Percentiles rank a stretch among this genome's conserved stretches.
Evolutionary conservation across 805 yeast species (phyloP).

Genomic region (Kodamaea neixiangensis): DNA sequence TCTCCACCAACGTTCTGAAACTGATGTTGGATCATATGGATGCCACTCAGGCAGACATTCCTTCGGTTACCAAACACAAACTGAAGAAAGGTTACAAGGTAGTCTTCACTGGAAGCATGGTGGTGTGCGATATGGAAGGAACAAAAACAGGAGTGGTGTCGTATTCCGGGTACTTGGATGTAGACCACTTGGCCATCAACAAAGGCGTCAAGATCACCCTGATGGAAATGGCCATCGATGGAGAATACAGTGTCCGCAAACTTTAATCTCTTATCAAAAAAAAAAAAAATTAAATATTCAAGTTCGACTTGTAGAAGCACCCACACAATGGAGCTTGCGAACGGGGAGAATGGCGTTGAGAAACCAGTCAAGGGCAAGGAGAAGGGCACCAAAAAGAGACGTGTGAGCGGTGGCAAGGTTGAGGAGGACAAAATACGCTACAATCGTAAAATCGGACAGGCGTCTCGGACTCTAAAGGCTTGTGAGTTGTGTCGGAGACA

Average conservation of each 20-base stretch:
- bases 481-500: slow-evolving; percentile 57
- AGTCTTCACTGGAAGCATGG: slow-evolving; percentile 26
- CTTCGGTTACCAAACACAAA: slow-evolving; percentile 10
- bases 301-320: neutral
- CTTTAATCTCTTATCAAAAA: neutral
- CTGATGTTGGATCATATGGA: slow-evolving; percentile 28
- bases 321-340: neutral
- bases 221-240: neutral
- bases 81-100: slow-evolving; percentile 21
- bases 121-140: slow-evolving; percentile 15
- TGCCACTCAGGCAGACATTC: neutral
- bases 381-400: slow-evolving; percentile 2
- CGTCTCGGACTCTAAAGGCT: slow-evolving; percentile 51
- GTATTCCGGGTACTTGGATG: slow-evolving; percentile 33
- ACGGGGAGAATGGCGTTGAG: neutral
- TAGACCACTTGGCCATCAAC: slow-evolving; percentile 31
- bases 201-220: slow-evolving; percentile 31
- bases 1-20: slow-evolving; percentile 20
- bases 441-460: slow-evolving; percentile 19
- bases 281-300: neutral
- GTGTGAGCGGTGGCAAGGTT: neutral
- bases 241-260: neutral
- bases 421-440: neutral
- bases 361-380: neutral
- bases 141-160: neutral